Conservation (phyloP, 73 alveolate genomes). For the Symbiodinium natans region DNA sequence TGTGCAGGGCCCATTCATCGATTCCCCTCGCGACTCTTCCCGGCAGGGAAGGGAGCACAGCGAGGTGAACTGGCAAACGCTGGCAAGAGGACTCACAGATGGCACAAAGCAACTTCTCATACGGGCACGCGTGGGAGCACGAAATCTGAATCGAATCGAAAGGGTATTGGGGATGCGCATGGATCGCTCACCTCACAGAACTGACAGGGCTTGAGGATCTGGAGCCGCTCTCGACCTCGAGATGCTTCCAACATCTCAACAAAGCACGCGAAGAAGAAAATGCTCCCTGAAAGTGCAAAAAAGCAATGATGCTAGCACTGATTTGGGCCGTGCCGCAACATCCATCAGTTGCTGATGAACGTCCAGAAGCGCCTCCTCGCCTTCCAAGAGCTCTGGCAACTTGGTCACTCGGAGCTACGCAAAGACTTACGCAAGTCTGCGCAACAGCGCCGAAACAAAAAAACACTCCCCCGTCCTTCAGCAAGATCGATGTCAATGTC, state of each 20-base stretch:
- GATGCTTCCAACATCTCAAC: too few relatives aligned
- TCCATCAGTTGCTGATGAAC: conserved; percentile 46
- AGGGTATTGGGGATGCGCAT: background rate
- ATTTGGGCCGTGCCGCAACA: background rate
- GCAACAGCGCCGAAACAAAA: too few relatives aligned
- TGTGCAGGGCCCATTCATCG: too few relatives aligned
- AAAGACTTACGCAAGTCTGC: too few relatives aligned
- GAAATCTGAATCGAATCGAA: too few relatives aligned
- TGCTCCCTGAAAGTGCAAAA: background rate
- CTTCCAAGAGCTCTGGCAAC: background rate
- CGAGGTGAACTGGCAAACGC: background rate
- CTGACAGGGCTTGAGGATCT: background rate
- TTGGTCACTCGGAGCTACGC: background rate
- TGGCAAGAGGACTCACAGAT: too few relatives aligned
- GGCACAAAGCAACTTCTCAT: too few relatives aligned
- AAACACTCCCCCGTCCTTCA: conserved; percentile 9
- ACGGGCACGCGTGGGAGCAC: too few relatives aligned
- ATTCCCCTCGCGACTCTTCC: too few relatives aligned
- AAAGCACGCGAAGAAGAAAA: too few relatives aligned
- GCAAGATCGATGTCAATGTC: conserved; percentile 46
- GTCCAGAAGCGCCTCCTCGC: conserved; percentile 39
- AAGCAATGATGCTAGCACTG: background rate
- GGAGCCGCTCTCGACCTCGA: background rate
- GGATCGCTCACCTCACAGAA: background rate
- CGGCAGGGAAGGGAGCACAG: background rate